Conservation (phyloP, 2,329 filamentous ascomycete genomes). For the Zasmidium cellare region DNA sequence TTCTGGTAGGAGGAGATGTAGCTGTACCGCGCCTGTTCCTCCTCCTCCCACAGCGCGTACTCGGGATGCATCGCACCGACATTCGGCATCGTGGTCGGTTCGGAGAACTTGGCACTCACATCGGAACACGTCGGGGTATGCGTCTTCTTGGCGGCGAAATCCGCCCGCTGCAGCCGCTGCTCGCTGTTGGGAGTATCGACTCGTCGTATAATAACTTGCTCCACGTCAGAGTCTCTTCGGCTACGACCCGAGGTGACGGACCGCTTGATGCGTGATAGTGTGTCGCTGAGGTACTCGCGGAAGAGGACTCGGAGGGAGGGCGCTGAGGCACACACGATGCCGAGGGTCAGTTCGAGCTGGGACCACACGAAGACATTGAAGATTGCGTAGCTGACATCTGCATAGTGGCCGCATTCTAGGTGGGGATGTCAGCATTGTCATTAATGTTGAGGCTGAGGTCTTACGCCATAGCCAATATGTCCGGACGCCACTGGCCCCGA, state of each 20-base stretch:
- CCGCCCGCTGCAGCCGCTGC: neutral
- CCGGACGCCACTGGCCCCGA: constrained; percentile 34
- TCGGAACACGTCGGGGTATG: neutral
- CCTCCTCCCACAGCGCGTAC: neutral
- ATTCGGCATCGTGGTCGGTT: neutral
- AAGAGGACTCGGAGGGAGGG: constrained; percentile 48
- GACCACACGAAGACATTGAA: constrained; percentile 44
- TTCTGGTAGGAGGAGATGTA: neutral
- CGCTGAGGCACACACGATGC: constrained; percentile 44
- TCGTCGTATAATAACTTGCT: constrained; percentile 10
- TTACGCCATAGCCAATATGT: constrained; percentile 35
- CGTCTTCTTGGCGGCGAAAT: neutral
- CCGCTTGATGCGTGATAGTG: constrained; percentile 12
- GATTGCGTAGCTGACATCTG: constrained; percentile 44
- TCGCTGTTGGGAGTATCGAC: constrained; percentile 2
- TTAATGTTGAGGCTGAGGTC: neutral
- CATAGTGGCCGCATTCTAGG: constrained; percentile 26
- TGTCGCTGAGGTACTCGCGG: constrained; percentile 38
- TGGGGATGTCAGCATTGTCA: neutral
- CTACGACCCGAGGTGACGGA: constrained; percentile 2
- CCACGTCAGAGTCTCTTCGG: constrained; percentile 12
- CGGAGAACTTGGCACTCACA: neutral
- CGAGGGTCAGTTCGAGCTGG: constrained; percentile 42
- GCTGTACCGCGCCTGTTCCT: neutral
- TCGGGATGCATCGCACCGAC: neutral